Evolutionary conservation across 805 yeast species (phyloP).

Genomic region (Scheffersomyces ergatensis): DNA sequence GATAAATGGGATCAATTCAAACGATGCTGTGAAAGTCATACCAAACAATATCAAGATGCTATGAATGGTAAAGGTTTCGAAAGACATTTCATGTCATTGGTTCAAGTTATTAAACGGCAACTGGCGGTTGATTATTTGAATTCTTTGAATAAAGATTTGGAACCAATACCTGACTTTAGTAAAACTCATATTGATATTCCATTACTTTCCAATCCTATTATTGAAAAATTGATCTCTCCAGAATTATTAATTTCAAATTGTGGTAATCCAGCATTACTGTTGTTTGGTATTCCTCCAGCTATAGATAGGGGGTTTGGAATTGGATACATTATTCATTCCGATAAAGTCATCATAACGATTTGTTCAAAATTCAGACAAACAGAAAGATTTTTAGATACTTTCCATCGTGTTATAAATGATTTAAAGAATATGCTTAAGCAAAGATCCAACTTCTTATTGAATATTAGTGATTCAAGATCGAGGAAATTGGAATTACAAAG

Average conservation of each 20-base stretch:
- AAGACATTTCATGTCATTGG: conserved; percentile 65
- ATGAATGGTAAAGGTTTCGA: conserved; percentile 69
- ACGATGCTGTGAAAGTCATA: conserved; percentile 52
- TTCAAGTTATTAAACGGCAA: conserved; percentile 52
- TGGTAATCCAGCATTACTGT: conserved; percentile 83
- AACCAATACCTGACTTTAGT: conserved; percentile 22
- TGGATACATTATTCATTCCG: conserved; percentile 82
- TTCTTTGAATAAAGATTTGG: conserved; percentile 29
- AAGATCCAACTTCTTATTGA: conserved; percentile 28
- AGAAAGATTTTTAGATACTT: conserved; percentile 67
- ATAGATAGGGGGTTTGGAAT: conserved; percentile 90
- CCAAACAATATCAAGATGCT: conserved; percentile 46
- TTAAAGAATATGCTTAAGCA: conserved; percentile 49
- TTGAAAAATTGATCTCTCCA: conserved; percentile 33
- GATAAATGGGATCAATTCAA: conserved; percentile 52
- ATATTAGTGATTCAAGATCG: conserved; percentile 27
- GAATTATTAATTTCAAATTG: conserved; percentile 70
- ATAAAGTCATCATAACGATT: conserved; percentile 75
- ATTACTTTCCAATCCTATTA: conserved; percentile 28
- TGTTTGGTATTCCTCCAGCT: conserved; percentile 92
- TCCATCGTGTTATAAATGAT: conserved; percentile 60
- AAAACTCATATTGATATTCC: conserved; percentile 18
- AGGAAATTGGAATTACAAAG: conserved; percentile 32
- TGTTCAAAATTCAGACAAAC: conserved; percentile 91
- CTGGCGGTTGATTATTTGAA: conserved; percentile 33